Percentiles rank a stretch among this genome's conserved stretches.
Evolutionary conservation across 768 basidiomycete species (phyloP).

Genomic region (Tricholoma matsutake): DNA sequence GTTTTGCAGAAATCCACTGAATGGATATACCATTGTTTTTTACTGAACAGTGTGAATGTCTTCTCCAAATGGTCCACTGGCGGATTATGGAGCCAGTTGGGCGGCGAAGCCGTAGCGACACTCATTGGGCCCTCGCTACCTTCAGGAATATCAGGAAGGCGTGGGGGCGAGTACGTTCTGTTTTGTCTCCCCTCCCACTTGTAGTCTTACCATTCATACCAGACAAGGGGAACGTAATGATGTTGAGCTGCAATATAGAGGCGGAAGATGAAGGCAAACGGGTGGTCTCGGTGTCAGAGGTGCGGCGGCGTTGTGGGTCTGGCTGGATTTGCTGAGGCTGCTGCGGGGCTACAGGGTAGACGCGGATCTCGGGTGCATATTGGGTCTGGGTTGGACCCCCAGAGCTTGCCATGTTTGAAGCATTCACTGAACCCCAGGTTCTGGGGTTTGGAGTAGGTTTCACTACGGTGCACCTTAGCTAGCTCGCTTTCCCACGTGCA

Average conservation of each 20-base stretch:
- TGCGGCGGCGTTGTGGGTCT: conserved; percentile 6
- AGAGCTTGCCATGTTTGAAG: too few species aligned
- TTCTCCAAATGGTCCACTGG: conserved; percentile 1
- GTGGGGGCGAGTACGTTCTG: background rate
- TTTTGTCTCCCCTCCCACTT: conserved; percentile 1
- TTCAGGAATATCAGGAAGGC: conserved; percentile 19
- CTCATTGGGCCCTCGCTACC: conserved; percentile 12
- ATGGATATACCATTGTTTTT: too few species aligned
- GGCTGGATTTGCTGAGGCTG: conserved; percentile 18
- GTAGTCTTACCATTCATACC: background rate
- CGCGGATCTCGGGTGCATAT: conserved; percentile 4
- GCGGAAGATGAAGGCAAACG: conserved; percentile 9
- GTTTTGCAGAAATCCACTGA: too few species aligned
- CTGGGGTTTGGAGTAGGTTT: too few species aligned
- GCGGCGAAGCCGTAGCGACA: conserved; percentile 12
- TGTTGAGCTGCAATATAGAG: conserved; percentile 12
- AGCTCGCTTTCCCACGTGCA: too few species aligned
- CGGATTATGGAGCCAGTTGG: conserved; percentile 7
- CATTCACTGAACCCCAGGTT: too few species aligned
- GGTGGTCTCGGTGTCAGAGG: conserved; percentile 13
- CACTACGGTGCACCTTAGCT: too few species aligned
- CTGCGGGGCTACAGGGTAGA: background rate
- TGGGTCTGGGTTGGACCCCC: conserved; percentile 9
- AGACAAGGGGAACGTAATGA: conserved; percentile 12
- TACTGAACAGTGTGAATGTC: too few species aligned